These are phyloP conservation scores for Diaporthe helianthi DNA, from an alignment of 2,329 filamentous ascomycete species.

Conservation along the genomic window DNA sequence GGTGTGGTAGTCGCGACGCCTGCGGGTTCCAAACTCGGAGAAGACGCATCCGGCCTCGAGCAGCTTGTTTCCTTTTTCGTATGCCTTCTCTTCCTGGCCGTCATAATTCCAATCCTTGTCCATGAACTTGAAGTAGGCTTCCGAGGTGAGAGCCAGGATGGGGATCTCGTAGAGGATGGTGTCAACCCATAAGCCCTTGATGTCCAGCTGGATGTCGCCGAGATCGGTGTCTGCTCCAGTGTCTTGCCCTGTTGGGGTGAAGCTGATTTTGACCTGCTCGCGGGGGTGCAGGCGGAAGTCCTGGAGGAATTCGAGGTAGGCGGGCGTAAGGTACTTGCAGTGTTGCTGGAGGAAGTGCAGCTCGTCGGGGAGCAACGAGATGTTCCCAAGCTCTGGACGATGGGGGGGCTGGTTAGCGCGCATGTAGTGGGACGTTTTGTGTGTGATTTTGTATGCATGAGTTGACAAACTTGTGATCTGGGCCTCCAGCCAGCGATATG, in stretches of 20 bases:
- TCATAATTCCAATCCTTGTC: conserved; percentile 91
- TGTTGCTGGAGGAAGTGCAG: conserved; percentile 77
- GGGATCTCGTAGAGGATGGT: conserved; percentile 99
- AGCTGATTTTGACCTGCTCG: conserved; percentile 78
- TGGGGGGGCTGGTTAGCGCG: neutral
- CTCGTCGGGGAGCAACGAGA: conserved; percentile 81
- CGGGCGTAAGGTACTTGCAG: conserved; percentile 79
- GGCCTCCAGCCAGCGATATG: conserved; percentile 82
- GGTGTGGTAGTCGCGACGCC: conserved; percentile 91
- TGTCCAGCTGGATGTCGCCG: conserved; percentile 78
- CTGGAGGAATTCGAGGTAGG: conserved; percentile 82
- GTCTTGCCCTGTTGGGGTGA: conserved; percentile 62
- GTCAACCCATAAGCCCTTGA: conserved; percentile 87
- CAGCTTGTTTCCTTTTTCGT: conserved; percentile 78
- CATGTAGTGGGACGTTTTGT: neutral
- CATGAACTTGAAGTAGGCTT: conserved; percentile 97
- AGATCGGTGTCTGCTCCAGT: conserved; percentile 69
- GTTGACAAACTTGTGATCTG: conserved; percentile 77
- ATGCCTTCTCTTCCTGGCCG: conserved; percentile 85
- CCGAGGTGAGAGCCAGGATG: conserved; percentile 86
- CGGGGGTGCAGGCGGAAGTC: conserved; percentile 82
- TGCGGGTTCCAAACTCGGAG: conserved; percentile 91
- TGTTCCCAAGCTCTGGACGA: conserved; percentile 75
- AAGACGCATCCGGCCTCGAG: conserved; percentile 85
- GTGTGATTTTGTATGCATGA: conserved; percentile 34